A percentile compares a stretch with the other conserved stretches of the same genome.
These are phyloP conservation scores for Pistacia atlantica DNA, from an alignment of 345 rosid species.

Conservation along the genomic window DNA sequence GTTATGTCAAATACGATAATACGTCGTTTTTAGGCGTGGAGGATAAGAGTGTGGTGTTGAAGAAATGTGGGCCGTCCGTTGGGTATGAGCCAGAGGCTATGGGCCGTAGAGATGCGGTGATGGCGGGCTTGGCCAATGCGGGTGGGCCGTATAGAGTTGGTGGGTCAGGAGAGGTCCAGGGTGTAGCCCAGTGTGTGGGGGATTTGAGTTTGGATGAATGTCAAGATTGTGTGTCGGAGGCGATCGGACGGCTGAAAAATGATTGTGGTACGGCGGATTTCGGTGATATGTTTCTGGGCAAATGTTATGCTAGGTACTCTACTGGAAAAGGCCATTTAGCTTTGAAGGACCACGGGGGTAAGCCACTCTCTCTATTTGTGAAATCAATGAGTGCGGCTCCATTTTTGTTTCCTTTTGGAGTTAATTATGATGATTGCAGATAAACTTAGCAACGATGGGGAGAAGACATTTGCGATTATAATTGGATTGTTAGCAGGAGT, in stretches of 20 bases:
- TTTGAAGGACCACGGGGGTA: slow-evolving; percentile 50
- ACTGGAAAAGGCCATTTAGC: slow-evolving; percentile 43
- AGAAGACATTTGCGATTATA: slow-evolving; percentile 82
- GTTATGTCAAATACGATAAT: slow-evolving; percentile 85
- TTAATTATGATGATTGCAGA: slow-evolving; percentile 30
- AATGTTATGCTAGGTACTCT: slow-evolving; percentile 79
- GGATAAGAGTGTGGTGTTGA: slow-evolving; percentile 68
- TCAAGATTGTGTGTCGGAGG: slow-evolving; percentile 73
- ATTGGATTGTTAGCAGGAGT: slow-evolving; percentile 79
- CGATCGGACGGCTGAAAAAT: slow-evolving; percentile 64
- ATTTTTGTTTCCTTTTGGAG: background rate
- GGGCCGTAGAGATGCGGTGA: slow-evolving; percentile 61
- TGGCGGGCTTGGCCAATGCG: slow-evolving; percentile 36
- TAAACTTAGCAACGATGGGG: slow-evolving; percentile 58
- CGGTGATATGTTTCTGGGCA: slow-evolving; percentile 77
- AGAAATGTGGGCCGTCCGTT: slow-evolving; percentile 81
- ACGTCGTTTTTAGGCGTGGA: slow-evolving; percentile 71
- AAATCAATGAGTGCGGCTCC: background rate
- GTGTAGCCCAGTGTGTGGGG: slow-evolving; percentile 82
- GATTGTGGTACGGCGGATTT: slow-evolving; percentile 62
- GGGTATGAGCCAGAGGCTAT: slow-evolving; percentile 62
- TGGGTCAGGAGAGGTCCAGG: slow-evolving; percentile 81
- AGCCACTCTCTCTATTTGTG: background rate
- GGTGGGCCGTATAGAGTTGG: slow-evolving; percentile 71
- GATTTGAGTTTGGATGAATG: slow-evolving; percentile 67